phyloP scores from a whole-genome alignment of 2,329 filamentous ascomycete genomes.

The Ophiostoma himal-ulmi region DNA sequence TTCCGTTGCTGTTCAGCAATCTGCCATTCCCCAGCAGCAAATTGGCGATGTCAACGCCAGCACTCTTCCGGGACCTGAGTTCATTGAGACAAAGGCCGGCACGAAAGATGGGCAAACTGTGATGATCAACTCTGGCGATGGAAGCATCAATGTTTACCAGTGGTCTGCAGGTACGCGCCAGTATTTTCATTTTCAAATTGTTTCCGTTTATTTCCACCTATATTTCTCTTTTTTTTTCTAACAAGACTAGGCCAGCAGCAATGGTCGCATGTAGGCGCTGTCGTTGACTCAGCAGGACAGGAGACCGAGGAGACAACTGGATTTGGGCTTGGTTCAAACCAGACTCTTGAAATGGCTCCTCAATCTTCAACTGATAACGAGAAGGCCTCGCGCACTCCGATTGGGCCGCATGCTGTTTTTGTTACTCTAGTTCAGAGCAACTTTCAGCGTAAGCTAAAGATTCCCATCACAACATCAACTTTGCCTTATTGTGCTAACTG shows the following conservation, averaged over 20 bases:
- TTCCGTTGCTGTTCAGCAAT: conserved; percentile 73
- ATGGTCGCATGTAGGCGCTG: conserved; percentile 88
- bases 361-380: conserved; percentile 43
- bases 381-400: conserved; percentile 37
- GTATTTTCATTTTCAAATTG: neutral
- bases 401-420: conserved; percentile 48
- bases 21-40: conserved; percentile 82
- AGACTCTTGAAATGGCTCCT: conserved; percentile 71
- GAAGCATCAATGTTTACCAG: conserved; percentile 76
- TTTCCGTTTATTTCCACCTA: too few relatives aligned
- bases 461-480: neutral
- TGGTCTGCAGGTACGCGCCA: conserved; percentile 58
- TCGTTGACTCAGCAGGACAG: conserved; percentile 57
- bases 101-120: conserved; percentile 96
- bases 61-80: conserved; percentile 81
- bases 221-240: neutral
- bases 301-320: conserved; percentile 45
- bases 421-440: conserved; percentile 24
- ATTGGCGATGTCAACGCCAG: conserved; percentile 78
- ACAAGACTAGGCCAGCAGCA: conserved; percentile 51
- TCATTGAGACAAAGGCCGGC: conserved; percentile 71
- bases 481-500: neutral
- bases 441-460: conserved; percentile 24
- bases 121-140: conserved; percentile 78
- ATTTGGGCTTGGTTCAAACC: conserved; percentile 73